These are phyloP conservation scores for Pyronema omphalodes DNA, from an alignment of 495 filamentous ascomycete species.

Conservation along the genomic window DNA sequence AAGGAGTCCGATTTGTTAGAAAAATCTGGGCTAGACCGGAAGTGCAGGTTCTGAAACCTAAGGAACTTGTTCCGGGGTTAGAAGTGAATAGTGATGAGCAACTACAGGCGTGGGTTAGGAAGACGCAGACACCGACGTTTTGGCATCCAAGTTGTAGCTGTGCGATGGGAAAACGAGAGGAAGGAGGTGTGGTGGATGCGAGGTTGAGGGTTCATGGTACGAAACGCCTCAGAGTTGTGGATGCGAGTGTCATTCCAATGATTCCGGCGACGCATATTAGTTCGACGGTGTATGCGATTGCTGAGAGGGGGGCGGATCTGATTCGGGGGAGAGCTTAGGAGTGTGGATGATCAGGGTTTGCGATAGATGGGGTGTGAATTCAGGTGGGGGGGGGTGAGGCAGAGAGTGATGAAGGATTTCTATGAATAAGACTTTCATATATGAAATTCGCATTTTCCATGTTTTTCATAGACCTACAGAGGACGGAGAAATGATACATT, in stretches of 20 bases:
- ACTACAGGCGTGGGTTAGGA: not conserved
- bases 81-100: not conserved
- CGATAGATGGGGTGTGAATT: no score
- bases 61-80: not conserved
- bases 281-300: conserved; percentile 36
- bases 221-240: conserved; percentile 34
- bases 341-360: not conserved
- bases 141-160: conserved; percentile 38
- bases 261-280: conserved; percentile 34
- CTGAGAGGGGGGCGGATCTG: conserved; percentile 35
- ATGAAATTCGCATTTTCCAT: no score
- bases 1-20: not conserved
- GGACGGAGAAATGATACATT: no score
- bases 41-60: not conserved
- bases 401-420: no score
- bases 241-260: conserved; percentile 34
- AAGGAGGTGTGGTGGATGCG: conserved; percentile 32
- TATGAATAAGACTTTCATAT: no score
- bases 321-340: conserved; percentile 17
- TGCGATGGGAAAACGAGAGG: conserved; percentile 30
- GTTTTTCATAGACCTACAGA: no score
- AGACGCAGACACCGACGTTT: not conserved
- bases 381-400: no score
- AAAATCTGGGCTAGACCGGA: not conserved
- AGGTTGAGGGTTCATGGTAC: conserved; percentile 32